phyloP scores from a whole-genome alignment of 768 basidiomycete species.

The Termitomyces sp. region DNA sequence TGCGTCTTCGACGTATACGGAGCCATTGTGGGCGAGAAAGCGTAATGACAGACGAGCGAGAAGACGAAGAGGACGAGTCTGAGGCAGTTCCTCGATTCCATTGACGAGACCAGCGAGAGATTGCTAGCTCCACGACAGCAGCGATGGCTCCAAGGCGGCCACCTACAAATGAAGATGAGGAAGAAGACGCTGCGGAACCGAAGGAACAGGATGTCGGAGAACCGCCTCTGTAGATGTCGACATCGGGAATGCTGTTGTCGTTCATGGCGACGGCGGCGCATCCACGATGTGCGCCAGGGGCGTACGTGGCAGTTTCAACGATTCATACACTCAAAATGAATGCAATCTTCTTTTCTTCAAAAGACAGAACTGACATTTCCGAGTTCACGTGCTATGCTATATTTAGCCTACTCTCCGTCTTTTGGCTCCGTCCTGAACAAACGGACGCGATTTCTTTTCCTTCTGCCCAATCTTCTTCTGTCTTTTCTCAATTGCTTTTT shows the following conservation, averaged over 20 bases:
- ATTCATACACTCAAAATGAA: conserved; percentile 1
- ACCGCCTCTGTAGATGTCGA: conserved; percentile 56
- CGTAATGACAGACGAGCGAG: conserved; percentile 33
- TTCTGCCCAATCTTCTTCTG: conserved; percentile 82
- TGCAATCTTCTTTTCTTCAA: not conserved
- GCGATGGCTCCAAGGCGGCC: conserved; percentile 47
- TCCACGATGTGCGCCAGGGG: not conserved
- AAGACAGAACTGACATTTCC: not conserved
- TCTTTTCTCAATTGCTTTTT: conserved; percentile 85
- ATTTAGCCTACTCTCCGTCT: conserved; percentile 14
- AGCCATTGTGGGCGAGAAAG: conserved; percentile 31
- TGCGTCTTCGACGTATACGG: conserved; percentile 43
- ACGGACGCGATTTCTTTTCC: conserved; percentile 84
- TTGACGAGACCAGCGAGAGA: conserved; percentile 64
- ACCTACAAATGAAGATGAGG: conserved; percentile 30
- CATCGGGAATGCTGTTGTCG: conserved; percentile 13
- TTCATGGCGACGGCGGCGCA: conserved; percentile 8
- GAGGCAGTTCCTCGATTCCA: conserved; percentile 55
- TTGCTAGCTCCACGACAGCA: conserved; percentile 63
- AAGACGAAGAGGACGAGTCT: conserved; percentile 33
- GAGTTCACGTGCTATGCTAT: conserved; percentile 6
- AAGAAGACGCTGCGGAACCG: conserved; percentile 25
- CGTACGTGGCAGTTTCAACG: not conserved
- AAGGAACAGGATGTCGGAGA: conserved; percentile 25
- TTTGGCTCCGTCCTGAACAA: conserved; percentile 21